Base-by-base conservation (phyloP, 2,329 filamentous ascomycete species). In the Fusarium pseudocircinatum region DNA sequence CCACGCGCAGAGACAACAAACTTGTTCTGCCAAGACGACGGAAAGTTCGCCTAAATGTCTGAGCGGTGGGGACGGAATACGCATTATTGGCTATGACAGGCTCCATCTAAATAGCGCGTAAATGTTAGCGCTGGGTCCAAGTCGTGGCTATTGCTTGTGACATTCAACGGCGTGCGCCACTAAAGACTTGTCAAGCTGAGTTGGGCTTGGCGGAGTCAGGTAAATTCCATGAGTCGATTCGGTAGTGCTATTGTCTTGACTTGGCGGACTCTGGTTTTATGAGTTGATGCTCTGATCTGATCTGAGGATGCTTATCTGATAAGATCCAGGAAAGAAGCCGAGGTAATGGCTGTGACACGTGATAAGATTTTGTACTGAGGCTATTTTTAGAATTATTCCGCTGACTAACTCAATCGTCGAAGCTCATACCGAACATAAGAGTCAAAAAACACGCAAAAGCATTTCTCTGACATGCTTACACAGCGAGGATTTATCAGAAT, bases 31-130 rank as follows among this genome's bases (percentile, higher is more conserved):
- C 30, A 49, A 58, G 54, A 36, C 2, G 20, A n/a, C 28, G 30
- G 30, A 40, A 34, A 58, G 40, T 58, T 58, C 40, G 54, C 54
- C 54, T 47, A 58, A 58, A 49, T 28, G 30, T 49, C 30, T n/a
- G 54, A 11, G 30, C 40, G 24, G 54, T n/a, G 40, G 54, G 4
- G 40, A n/a, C 30, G 1, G 0, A 7, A 18, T 6, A 14, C 2
- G 15, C 6, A n/a, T 30, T 34, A 54, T 54, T 54, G 34, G 34
- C 6, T 40, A 9, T 40, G 50, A 14, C 20, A 28, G 1, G 24
- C 14, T 22, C 24, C 7, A 30, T 28, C 5, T 1, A 10, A n/a
- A 28, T 40, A 54, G 50, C 34, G 24, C 11, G 6, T 7, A 7
- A 40, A 40, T 10, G 7, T 54, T 40, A 28, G 50, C 50, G 24